Base-by-base conservation (phyloP, 164 flowering plant species). In the Hamamelis virginiana region DNA sequence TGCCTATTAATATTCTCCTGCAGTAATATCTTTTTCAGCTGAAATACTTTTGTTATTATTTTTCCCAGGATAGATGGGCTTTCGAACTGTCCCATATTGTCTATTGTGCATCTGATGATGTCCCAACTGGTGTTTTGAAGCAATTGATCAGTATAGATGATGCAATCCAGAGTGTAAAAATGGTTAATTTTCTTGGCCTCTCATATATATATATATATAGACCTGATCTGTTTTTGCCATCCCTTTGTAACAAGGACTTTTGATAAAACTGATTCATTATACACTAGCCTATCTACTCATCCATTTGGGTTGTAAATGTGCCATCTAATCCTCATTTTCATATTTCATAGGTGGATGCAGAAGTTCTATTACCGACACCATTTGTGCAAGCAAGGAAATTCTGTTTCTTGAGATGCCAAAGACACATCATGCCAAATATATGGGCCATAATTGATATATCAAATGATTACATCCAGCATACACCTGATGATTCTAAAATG, bases 391-490 rank as follows among this genome's bases (percentile, higher is more conserved):
- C n/a, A 1, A 33, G 62, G 14, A 67, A 56, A 22, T 67, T 67
- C 48, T 16, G 50, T 22, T 57, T 67, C 25, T 6, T 56, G 10
- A 67, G 70, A 57, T 56, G 21, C 25, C 52, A 11, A 18, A 56
- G 50, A 28, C 21, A 56, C 53, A 23, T 67, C 52, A 23, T 22
- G 3, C 13, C 19, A 14, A 14, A 67, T 21, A 18, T 15, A 15
- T 67, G 70, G 70, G 53, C 50, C 52, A 57, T 67, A 4, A 3
- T 67, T 43, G 70, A 67, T 25, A 8, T 57, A 15, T 67, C 70
- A 44, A 15, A 6, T 4, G 70, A 67, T 43, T 67, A 58, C 18
- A 57, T 67, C 28, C 43, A 9, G 13, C 13, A 56, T 41, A 22
- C 1, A 13, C 21, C 21, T 22, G n/a, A 6, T 12, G 46, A 5